phyloP scores from a whole-genome alignment of 495 filamentous ascomycete genomes.

The Aspergillus cavernicola region DNA sequence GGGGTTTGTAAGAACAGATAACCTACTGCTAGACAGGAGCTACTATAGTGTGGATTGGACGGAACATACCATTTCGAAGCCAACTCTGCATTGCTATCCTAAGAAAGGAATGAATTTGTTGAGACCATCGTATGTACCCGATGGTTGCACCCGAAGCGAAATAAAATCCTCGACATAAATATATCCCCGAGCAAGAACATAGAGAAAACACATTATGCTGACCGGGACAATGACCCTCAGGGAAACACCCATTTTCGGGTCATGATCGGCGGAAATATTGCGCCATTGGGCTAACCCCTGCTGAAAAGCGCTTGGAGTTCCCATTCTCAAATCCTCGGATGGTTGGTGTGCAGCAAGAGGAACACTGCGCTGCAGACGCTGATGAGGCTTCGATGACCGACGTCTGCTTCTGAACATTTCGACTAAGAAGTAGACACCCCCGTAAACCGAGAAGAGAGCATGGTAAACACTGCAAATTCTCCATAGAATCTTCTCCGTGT shows the following conservation, averaged over 20 bases:
- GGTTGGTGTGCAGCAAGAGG: neutral
- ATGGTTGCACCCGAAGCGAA: neutral
- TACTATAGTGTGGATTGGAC: too few relatives aligned
- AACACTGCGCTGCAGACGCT: neutral
- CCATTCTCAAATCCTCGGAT: too few relatives aligned
- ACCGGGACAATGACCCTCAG: neutral
- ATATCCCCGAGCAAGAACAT: neutral
- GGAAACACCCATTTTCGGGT: neutral
- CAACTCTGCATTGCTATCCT: neutral
- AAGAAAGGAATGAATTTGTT: constrained; percentile 1
- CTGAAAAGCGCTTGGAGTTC: too few relatives aligned
- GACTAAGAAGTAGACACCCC: neutral
- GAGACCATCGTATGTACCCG: neutral
- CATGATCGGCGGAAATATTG: neutral
- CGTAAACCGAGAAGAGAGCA: neutral
- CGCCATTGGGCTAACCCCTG: neutral
- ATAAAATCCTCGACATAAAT: neutral
- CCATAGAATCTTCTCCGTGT: neutral
- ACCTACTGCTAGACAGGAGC: neutral
- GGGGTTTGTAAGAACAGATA: neutral
- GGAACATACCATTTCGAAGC: too few relatives aligned
- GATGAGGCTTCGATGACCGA: neutral
- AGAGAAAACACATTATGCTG: neutral
- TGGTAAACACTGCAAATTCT: neutral
- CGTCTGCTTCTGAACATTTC: neutral